Percentiles rank a stretch among this genome's conserved stretches.
Conservation (phyloP, 768 basidiomycete genomes). For the Hydnomerulius pinastri region DNA sequence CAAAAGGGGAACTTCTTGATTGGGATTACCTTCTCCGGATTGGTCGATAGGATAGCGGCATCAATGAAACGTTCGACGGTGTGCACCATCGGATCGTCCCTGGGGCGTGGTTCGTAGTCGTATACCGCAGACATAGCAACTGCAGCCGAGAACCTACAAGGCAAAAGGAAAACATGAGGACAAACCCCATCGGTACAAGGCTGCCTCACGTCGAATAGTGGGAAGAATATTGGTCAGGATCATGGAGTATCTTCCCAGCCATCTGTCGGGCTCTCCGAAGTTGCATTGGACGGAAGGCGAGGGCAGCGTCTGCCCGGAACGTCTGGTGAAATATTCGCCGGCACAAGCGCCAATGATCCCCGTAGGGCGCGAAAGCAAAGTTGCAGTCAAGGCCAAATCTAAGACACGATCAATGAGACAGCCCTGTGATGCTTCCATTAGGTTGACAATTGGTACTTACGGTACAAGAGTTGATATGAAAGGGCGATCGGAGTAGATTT, state of each 20-base stretch:
- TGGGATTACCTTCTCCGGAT: slow-evolving; percentile 3
- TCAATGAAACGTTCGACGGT: not conserved
- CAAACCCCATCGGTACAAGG: not conserved
- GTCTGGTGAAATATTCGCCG: slow-evolving; percentile 5
- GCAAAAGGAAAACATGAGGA: not conserved
- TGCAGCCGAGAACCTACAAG: slow-evolving; percentile 31
- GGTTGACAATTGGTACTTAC: not conserved
- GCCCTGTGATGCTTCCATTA: no score
- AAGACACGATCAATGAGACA: not conserved
- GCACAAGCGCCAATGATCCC: not conserved
- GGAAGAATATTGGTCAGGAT: not conserved
- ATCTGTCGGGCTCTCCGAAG: not conserved
- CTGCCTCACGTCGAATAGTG: slow-evolving; percentile 13
- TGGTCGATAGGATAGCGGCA: not conserved
- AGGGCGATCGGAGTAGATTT: slow-evolving; percentile 40
- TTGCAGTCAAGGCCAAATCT: not conserved
- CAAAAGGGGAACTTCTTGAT: slow-evolving; percentile 16
- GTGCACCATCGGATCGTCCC: slow-evolving; percentile 11
- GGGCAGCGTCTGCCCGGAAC: slow-evolving; percentile 1
- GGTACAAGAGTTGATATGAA: not conserved
- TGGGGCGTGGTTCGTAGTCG: slow-evolving; percentile 15
- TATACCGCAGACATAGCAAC: slow-evolving; percentile 22
- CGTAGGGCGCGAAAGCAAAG: not conserved
- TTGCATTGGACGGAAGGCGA: slow-evolving; percentile 1
- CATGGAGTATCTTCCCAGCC: not conserved